phyloP scores from a whole-genome alignment of 2,329 filamentous ascomycete species.

The Aspergillus versicolor region DNA sequence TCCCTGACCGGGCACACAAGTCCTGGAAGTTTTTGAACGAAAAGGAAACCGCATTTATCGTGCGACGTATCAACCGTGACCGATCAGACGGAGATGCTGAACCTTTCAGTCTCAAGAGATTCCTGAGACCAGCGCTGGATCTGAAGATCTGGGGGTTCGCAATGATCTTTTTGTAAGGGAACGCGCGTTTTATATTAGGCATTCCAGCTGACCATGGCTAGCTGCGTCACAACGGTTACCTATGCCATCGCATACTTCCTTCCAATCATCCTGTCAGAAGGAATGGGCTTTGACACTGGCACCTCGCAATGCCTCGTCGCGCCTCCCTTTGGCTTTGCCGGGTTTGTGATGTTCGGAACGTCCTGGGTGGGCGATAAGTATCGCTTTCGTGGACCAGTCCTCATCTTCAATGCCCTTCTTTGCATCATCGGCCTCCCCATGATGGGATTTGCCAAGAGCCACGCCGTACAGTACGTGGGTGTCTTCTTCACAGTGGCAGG shows the following conservation, averaged over 20 bases:
- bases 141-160: constrained; percentile 57
- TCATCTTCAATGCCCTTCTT: constrained; percentile 65
- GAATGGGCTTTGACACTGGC: constrained; percentile 64
- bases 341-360: constrained; percentile 59
- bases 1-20: constrained; percentile 35
- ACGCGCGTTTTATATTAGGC: too few species aligned
- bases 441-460: constrained; percentile 63
- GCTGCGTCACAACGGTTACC: constrained; percentile 64
- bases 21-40: constrained; percentile 35
- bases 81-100: constrained; percentile 52
- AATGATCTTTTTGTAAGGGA: constrained; percentile 51
- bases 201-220: neutral
- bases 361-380: constrained; percentile 68
- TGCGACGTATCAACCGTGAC: constrained; percentile 53
- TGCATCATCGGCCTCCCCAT: constrained; percentile 69
- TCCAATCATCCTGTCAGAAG: constrained; percentile 66
- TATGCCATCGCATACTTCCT: constrained; percentile 79
- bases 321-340: constrained; percentile 66
- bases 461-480: constrained; percentile 68
- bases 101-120: constrained; percentile 48
- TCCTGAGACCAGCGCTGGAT: constrained; percentile 49
- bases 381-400: constrained; percentile 63
- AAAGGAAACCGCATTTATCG: constrained; percentile 49
- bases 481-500: constrained; percentile 73
- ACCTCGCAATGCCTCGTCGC: constrained; percentile 69